These are phyloP conservation scores for Pterocarpus macrocarpus DNA, from an alignment of 306 rosid genomes.

Conservation along the genomic window DNA sequence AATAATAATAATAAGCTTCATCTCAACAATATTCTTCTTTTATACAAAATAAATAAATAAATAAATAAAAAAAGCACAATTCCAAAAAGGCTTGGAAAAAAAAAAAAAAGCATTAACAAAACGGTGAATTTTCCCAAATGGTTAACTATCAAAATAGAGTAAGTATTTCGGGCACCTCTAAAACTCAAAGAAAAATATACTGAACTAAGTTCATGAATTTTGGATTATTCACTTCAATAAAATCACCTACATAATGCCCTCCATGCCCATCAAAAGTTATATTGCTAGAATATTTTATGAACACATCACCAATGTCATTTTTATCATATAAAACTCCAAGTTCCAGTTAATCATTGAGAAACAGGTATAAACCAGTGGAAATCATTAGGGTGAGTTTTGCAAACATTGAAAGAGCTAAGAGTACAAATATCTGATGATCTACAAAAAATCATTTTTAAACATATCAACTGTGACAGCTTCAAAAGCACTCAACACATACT, in stretches of 20 bases:
- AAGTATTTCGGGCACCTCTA: conserved; percentile 18
- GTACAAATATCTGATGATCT: not conserved
- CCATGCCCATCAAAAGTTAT: conserved; percentile 18
- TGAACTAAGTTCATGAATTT: not conserved
- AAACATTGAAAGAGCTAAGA: not conserved
- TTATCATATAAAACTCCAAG: conserved; percentile 8
- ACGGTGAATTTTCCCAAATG: not conserved
- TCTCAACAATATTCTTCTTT: too few species aligned
- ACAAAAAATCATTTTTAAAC: not conserved
- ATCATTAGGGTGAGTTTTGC: not conserved
- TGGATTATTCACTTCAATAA: conserved; percentile 16
- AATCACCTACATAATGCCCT: not conserved
- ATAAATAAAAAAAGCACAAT: not conserved
- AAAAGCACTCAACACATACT: not conserved
- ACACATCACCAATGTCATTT: conserved; percentile 1
- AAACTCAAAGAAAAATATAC: conserved; percentile 16
- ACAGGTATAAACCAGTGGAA: not conserved
- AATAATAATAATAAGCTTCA: too few species aligned
- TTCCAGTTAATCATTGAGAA: not conserved
- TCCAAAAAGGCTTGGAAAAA: not conserved
- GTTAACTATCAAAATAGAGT: conserved; percentile 13
- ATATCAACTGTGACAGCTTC: conserved; percentile 21
- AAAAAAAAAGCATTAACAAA: not conserved
- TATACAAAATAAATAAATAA: too few species aligned
- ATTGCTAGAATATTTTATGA: conserved; percentile 5